Evolutionary conservation across 306 rosid species (phyloP).

Genomic region (Sicyos baderoa): DNA sequence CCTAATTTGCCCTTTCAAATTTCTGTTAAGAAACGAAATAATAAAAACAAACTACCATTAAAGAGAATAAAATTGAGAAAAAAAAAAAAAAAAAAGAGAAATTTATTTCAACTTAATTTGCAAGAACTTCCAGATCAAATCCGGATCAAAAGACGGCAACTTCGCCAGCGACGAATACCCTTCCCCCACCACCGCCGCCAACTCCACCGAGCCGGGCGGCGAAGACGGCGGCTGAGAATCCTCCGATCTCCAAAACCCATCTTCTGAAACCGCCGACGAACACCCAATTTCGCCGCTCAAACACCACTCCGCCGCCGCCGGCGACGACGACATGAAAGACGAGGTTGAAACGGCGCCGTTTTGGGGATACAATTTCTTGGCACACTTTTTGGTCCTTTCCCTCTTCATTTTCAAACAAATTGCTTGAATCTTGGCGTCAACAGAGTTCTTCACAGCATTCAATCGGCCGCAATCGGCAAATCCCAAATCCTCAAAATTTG

Average conservation of each 20-base stretch:
- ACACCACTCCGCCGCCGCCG: constrained; percentile 18
- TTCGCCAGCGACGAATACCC: constrained; percentile 60
- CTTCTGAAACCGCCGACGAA: constrained; percentile 40
- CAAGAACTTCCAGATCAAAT: constrained; percentile 92
- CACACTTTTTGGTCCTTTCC: constrained; percentile 53
- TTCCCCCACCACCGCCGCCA: constrained; percentile 25
- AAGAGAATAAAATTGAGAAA: too few relatives aligned
- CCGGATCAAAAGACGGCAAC: constrained; percentile 87
- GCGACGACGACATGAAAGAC: too few relatives aligned
- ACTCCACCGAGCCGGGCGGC: background rate
- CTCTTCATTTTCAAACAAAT: constrained; percentile 74
- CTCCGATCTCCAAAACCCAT: constrained; percentile 44
- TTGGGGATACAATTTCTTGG: background rate
- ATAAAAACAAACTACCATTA: too few relatives aligned
- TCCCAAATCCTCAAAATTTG: constrained; percentile 71
- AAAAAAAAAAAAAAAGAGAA: too few relatives aligned
- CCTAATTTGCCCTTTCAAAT: too few relatives aligned
- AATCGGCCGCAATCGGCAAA: constrained; percentile 49
- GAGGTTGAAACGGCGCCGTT: background rate
- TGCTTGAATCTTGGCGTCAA: constrained; percentile 84
- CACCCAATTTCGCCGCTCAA: constrained; percentile 42
- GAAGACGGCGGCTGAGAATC: too few relatives aligned
- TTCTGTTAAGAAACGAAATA: too few relatives aligned
- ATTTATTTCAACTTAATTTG: constrained; percentile 28
- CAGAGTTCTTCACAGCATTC: constrained; percentile 55